Evolutionary conservation across 169 alveolate species (phyloP).

Genomic region (Plasmodium fragile): DNA sequence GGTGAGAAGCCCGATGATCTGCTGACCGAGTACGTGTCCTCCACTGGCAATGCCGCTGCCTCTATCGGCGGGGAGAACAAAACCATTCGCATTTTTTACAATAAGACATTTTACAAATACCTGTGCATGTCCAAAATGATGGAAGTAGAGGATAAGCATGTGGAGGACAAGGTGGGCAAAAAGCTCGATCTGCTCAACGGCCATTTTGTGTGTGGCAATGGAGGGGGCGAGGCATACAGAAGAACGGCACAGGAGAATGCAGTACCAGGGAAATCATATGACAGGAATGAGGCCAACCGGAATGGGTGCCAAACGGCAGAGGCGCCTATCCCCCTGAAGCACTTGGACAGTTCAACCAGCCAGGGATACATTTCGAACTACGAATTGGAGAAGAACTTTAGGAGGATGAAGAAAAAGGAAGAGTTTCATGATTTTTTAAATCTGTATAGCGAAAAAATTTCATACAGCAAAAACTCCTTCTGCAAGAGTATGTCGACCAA

Average conservation of each 20-base stretch:
- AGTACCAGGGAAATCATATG: neutral
- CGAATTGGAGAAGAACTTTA: conserved; percentile 28
- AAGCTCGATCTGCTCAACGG: neutral
- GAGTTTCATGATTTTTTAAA: neutral
- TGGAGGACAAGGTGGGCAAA: neutral
- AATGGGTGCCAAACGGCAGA: neutral
- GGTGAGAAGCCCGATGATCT: neutral
- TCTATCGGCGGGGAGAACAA: neutral
- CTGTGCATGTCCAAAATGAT: conserved; percentile 4
- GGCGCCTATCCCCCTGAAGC: neutral
- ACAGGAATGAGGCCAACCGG: neutral
- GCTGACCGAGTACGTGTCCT: neutral
- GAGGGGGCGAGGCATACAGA: neutral
- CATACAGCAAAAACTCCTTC: neutral
- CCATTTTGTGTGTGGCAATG: neutral
- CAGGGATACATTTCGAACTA: conserved; percentile 13
- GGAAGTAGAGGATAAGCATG: neutral
- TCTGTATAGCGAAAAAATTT: conserved; percentile 29
- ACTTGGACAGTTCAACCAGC: neutral
- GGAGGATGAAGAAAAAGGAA: conserved; percentile 4
- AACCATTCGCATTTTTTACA: conserved; percentile 1
- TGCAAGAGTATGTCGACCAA: neutral
- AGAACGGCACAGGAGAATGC: neutral
- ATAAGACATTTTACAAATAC: conserved; percentile 21
- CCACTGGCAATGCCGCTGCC: neutral